phyloP scores from a whole-genome alignment of 768 basidiomycete species.

The Mycena belliarum region DNA sequence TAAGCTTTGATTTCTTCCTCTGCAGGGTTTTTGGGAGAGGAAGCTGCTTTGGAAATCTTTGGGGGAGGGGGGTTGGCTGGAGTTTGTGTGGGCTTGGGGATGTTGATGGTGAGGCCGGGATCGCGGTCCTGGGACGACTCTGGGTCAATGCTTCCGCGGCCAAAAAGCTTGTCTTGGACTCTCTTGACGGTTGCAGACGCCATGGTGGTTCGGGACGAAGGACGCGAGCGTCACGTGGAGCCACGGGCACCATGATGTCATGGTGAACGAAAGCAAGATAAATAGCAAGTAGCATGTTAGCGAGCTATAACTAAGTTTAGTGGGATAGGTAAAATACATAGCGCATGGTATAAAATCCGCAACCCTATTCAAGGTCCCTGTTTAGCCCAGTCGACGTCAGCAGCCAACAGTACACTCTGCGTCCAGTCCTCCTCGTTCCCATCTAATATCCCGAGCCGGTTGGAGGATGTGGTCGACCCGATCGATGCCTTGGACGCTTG shows the following conservation, averaged over 20 bases:
- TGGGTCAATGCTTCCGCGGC: conserved; percentile 29
- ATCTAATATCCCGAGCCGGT: conserved; percentile 48
- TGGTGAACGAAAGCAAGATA: too few species aligned
- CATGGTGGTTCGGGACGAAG: conserved; percentile 29
- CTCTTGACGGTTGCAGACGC: conserved; percentile 51
- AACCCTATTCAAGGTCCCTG: conserved; percentile 15
- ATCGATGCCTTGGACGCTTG: conserved; percentile 27
- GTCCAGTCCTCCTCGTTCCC: conserved; percentile 69
- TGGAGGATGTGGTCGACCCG: conserved; percentile 40
- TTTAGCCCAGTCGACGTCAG: conserved; percentile 43
- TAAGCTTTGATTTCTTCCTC: conserved; percentile 38
- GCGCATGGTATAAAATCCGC: conserved; percentile 17
- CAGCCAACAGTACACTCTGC: conserved; percentile 70
- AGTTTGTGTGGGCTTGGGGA: conserved; percentile 53
- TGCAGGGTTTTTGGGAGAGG: conserved; percentile 34
- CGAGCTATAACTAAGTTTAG: neutral
- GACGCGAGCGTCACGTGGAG: conserved; percentile 7
- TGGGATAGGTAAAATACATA: conserved; percentile 12
- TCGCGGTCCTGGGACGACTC: conserved; percentile 16
- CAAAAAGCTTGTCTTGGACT: conserved; percentile 75
- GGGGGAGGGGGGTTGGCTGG: conserved; percentile 48
- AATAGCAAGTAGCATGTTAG: too few species aligned
- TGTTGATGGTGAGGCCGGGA: conserved; percentile 62
- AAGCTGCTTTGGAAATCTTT: conserved; percentile 43
- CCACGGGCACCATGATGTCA: neutral